Evolutionary conservation across 2,329 filamentous ascomycete genomes (phyloP).

Genomic region (Cercospora berteroae): DNA sequence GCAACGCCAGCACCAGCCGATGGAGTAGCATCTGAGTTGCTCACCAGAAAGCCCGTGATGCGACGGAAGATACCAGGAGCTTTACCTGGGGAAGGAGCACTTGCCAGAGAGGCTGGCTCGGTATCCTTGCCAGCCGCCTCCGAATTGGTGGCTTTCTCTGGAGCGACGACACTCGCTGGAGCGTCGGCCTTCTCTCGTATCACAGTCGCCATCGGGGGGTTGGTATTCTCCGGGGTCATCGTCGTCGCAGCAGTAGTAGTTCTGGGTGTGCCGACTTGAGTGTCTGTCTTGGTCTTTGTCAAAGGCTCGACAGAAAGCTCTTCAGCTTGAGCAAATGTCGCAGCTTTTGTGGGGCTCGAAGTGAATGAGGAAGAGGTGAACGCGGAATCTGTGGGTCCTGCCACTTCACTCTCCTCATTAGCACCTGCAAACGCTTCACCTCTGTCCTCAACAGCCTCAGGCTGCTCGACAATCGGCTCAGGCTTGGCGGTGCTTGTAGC

Average conservation of each 20-base stretch:
- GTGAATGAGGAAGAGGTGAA: not conserved
- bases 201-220: not conserved
- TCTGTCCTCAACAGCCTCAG: not conserved
- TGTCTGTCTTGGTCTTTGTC: not conserved
- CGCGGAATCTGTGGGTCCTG: not conserved
- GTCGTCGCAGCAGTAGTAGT: not conserved
- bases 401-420: not conserved
- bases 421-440: not conserved
- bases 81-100: not conserved
- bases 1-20: not conserved
- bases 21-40: not conserved
- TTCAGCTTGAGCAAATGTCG: not conserved
- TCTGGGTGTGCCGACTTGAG: not conserved
- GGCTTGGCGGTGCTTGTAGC: not conserved
- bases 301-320: not conserved
- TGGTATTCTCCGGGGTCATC: not conserved
- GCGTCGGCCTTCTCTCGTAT: not conserved
- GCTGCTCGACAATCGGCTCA: not conserved
- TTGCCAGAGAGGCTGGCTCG: not conserved
- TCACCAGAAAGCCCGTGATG: constrained; percentile 1
- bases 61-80: not conserved
- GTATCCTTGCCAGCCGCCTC: not conserved
- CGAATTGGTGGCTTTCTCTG: not conserved
- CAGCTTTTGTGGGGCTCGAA: not conserved
- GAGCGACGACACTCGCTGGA: not conserved